A percentile compares a stretch with the other conserved stretches of the same genome.
phyloP scores from a whole-genome alignment of 2,329 filamentous ascomycete genomes.

The Gaeumannomyces tritici region DNA sequence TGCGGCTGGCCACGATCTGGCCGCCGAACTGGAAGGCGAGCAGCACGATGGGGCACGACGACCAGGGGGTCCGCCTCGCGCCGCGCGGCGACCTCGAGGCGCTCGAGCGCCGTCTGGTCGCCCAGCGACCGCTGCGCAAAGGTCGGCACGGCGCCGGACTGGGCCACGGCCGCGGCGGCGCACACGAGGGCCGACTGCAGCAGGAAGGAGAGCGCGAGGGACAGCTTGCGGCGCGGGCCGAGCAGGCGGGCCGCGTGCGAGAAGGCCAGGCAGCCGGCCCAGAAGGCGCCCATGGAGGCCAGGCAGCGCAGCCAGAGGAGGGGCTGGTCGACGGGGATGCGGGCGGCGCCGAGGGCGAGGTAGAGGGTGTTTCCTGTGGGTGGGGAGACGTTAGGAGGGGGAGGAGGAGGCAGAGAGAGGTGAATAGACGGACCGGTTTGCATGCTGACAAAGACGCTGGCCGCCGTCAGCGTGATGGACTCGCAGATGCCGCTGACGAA shows the following conservation, averaged over 20 bases:
- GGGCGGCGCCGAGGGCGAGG: slow-evolving; percentile 47
- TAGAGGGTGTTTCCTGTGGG: slow-evolving; percentile 50
- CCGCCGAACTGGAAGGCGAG: slow-evolving; percentile 46
- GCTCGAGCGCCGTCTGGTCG: slow-evolving; percentile 18
- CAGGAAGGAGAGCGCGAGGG: slow-evolving; percentile 37
- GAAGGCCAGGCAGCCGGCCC: slow-evolving; percentile 40
- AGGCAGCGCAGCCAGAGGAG: slow-evolving; percentile 24
- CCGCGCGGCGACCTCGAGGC: slow-evolving; percentile 29
- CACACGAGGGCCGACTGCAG: slow-evolving; percentile 41
- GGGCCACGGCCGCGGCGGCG: slow-evolving; percentile 41
- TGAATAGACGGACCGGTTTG: slow-evolving; percentile 3
- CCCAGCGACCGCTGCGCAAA: slow-evolving; percentile 19
- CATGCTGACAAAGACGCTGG: slow-evolving; percentile 27
- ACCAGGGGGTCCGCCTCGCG: slow-evolving; percentile 27
- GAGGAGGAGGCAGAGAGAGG: too few species aligned
- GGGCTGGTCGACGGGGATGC: slow-evolving; percentile 38
- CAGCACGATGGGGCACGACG: slow-evolving; percentile 26
- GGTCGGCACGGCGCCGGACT: slow-evolving; percentile 33
- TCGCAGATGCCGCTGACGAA: slow-evolving; percentile 29
- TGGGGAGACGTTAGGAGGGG: too few species aligned
- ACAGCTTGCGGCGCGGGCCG: slow-evolving; percentile 13
- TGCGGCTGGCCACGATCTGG: slow-evolving; percentile 41
- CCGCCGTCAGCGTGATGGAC: slow-evolving; percentile 28
- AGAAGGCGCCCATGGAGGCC: slow-evolving; percentile 42
- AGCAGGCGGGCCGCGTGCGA: slow-evolving; percentile 18